phyloP scores from a whole-genome alignment of 805 yeast species.

The Kuraishia hungarica region DNA sequence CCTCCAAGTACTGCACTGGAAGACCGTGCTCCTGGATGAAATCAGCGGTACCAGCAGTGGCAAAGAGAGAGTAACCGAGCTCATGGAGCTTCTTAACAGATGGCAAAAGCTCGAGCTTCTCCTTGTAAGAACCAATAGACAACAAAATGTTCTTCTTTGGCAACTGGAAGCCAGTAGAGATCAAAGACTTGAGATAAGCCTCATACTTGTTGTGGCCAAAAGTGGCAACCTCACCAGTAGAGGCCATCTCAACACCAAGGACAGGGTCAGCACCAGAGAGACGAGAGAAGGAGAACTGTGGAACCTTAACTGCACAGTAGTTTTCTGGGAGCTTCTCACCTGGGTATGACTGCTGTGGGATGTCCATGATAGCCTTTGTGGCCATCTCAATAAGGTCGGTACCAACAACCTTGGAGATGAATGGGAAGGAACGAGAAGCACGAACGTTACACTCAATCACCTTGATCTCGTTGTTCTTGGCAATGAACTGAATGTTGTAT shows the following conservation, averaged over 20 bases:
- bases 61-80: slow-evolving; percentile 85
- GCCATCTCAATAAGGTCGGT: slow-evolving; percentile 96
- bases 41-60: slow-evolving; percentile 99
- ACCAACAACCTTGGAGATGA: slow-evolving; percentile 94
- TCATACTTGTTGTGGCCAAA: slow-evolving; percentile 95
- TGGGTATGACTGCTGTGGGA: slow-evolving; percentile 86
- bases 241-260: slow-evolving; percentile 98
- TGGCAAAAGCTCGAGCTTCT: slow-evolving; percentile 89
- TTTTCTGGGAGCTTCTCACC: slow-evolving; percentile 82
- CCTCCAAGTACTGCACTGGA: slow-evolving; percentile 93
- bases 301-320: slow-evolving; percentile 93
- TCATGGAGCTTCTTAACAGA: slow-evolving; percentile 72
- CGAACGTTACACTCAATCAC: slow-evolving; percentile 98
- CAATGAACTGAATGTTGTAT: slow-evolving; percentile 93
- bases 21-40: slow-evolving; percentile 91
- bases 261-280: slow-evolving; percentile 97
- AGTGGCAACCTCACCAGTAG: slow-evolving; percentile 97
- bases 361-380: slow-evolving; percentile 87
- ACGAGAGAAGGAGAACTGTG: slow-evolving; percentile 95
- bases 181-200: slow-evolving; percentile 89
- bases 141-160: slow-evolving; percentile 92
- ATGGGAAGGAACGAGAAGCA: slow-evolving; percentile 99
- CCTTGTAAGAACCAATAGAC: slow-evolving; percentile 95
- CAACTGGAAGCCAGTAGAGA: slow-evolving; percentile 90
- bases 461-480: slow-evolving; percentile 91